Evolutionary conservation across 2,329 filamentous ascomycete genomes (phyloP).

Genomic region (Ophiostoma sp.): DNA sequence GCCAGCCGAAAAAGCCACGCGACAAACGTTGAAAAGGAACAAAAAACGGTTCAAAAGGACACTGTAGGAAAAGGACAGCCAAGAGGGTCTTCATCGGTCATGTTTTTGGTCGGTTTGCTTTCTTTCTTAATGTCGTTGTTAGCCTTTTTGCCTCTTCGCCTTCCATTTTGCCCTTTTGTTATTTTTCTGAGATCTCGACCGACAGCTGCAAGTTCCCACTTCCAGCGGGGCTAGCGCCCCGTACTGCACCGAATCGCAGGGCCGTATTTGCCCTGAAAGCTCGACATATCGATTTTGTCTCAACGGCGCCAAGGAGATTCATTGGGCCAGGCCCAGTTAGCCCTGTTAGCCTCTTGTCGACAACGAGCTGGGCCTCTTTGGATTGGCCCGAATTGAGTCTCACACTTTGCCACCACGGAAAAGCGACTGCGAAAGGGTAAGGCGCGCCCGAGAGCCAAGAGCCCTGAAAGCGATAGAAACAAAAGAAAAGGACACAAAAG

Average conservation of each 20-base stretch:
- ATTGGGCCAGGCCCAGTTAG: not conserved
- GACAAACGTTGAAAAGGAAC: not conserved
- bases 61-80: not conserved
- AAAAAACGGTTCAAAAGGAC: not conserved
- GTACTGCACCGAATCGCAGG: not conserved
- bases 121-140: not conserved
- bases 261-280: not conserved
- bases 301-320: not conserved
- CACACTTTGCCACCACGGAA: constrained; percentile 18
- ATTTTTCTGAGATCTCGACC: not conserved
- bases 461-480: not conserved
- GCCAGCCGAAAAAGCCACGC: not conserved
- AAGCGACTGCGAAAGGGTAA: constrained; percentile 12
- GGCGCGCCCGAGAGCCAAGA: constrained; percentile 32
- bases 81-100: not conserved
- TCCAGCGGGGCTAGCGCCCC: not conserved
- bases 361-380: not conserved
- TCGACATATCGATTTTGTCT: too few relatives aligned
- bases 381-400: not conserved
- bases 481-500: not conserved
- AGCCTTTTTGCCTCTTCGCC: not conserved
- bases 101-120: not conserved
- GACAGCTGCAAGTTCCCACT: not conserved
- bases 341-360: not conserved
- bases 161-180: not conserved